A percentile compares a stretch with the other conserved stretches of the same genome.
phyloP scores from a whole-genome alignment of 352 stramenopile genomes.

The Globisporangium middletonii region DNA sequence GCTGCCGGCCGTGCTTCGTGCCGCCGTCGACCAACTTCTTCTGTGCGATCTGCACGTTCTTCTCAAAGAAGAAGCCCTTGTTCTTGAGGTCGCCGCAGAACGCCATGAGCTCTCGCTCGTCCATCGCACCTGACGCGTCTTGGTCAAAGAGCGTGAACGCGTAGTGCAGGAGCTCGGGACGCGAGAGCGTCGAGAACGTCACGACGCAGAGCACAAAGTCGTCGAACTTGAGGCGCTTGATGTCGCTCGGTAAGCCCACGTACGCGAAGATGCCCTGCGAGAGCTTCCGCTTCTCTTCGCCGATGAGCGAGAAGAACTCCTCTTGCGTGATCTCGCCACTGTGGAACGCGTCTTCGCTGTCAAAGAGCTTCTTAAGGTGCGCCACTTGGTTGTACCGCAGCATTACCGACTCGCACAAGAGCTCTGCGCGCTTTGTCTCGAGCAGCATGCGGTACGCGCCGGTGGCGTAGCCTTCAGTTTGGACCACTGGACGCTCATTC shows the following conservation, averaged over 20 bases:
- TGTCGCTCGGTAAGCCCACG: slow-evolving; percentile 23
- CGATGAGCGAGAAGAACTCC: slow-evolving; percentile 53
- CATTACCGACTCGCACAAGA: slow-evolving; percentile 41
- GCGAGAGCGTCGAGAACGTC: slow-evolving; percentile 42
- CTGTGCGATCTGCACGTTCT: slow-evolving; percentile 54
- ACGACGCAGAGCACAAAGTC: slow-evolving; percentile 54
- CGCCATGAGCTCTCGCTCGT: slow-evolving; percentile 36
- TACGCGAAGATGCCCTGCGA: slow-evolving; percentile 47
- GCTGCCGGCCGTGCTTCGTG: slow-evolving; percentile 16
- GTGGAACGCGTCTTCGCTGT: slow-evolving; percentile 35
- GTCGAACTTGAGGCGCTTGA: slow-evolving; percentile 43
- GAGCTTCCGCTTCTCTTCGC: slow-evolving; percentile 50
- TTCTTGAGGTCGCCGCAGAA: slow-evolving; percentile 58
- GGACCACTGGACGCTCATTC: not conserved
- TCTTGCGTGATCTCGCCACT: slow-evolving; percentile 46
- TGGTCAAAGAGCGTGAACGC: slow-evolving; percentile 66
- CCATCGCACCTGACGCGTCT: slow-evolving; percentile 59
- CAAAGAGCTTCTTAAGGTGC: slow-evolving; percentile 30
- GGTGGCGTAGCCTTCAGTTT: slow-evolving; percentile 25
- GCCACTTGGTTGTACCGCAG: slow-evolving; percentile 38
- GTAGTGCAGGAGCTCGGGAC: slow-evolving; percentile 49
- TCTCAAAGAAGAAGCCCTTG: slow-evolving; percentile 47
- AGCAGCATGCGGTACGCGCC: slow-evolving; percentile 45
- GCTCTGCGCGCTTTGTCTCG: slow-evolving; percentile 39
- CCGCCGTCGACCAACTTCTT: slow-evolving; percentile 33